phyloP scores from a whole-genome alignment of 2,329 filamentous ascomycete genomes.

The Alternaria arbusti region DNA sequence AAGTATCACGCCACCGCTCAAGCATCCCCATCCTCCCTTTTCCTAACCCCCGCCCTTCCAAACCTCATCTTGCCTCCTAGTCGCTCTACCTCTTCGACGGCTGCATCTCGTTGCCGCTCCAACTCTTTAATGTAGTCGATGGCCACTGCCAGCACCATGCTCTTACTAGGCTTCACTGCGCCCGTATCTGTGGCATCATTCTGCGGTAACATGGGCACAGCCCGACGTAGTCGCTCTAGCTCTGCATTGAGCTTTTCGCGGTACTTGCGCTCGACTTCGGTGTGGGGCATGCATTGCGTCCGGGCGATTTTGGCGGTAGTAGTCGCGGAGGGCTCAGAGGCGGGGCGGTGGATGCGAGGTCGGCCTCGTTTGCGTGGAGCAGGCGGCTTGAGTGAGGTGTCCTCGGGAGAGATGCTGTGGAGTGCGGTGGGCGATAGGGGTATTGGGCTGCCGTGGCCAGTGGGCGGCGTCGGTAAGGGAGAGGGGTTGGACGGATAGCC shows the following conservation, averaged over 20 bases:
- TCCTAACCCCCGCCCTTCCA: not conserved
- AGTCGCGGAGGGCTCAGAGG: not conserved
- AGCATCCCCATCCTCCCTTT: not conserved
- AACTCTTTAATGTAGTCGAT: conserved; percentile 20
- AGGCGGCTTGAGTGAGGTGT: conserved; percentile 5
- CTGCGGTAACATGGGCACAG: conserved; percentile 29
- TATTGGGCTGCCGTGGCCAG: conserved; percentile 1
- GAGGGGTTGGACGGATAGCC: conserved; percentile 7
- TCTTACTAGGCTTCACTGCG: conserved; percentile 16
- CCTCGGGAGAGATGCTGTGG: not conserved
- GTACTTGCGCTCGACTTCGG: conserved; percentile 26
- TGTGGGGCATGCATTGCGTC: conserved; percentile 26
- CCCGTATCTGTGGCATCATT: conserved; percentile 13
- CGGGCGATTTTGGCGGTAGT: conserved; percentile 1
- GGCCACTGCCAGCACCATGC: conserved; percentile 18
- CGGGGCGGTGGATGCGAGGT: conserved; percentile 8
- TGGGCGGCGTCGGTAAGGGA: conserved; percentile 6
- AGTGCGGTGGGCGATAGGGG: not conserved
- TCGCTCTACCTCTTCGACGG: conserved; percentile 15
- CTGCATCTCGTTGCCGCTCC: conserved; percentile 15
- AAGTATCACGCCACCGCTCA: not conserved
- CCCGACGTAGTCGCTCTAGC: conserved; percentile 30
- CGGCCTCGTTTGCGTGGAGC: conserved; percentile 11
- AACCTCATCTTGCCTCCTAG: conserved; percentile 13
- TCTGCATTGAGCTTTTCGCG: conserved; percentile 30